These are phyloP conservation scores for Metschnikowia baotianmanensis DNA, from an alignment of 805 yeast species.

Conservation along the genomic window DNA sequence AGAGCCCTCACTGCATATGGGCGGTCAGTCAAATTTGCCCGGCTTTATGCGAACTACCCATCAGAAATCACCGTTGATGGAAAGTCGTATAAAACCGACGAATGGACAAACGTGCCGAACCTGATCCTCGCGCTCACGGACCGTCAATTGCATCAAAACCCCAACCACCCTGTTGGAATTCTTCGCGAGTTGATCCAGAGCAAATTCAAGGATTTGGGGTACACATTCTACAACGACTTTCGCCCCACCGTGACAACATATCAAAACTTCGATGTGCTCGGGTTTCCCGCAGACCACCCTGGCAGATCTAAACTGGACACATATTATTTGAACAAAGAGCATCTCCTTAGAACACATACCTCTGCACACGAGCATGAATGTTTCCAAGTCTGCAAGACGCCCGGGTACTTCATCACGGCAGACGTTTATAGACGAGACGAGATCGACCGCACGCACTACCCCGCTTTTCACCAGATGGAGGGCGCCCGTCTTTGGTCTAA, in stretches of 20 bases:
- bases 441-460: constrained; percentile 93
- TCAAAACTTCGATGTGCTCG: constrained; percentile 89
- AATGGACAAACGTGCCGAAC: constrained; percentile 83
- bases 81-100: constrained; percentile 56
- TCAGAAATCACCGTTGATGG: constrained; percentile 44
- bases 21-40: background rate
- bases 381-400: constrained; percentile 60
- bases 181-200: constrained; percentile 69
- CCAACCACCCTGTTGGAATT: constrained; percentile 87
- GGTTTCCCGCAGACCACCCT: constrained; percentile 89
- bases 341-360: constrained; percentile 86
- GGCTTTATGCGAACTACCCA: constrained; percentile 22
- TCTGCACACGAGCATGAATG: constrained; percentile 95
- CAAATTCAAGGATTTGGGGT: constrained; percentile 63
- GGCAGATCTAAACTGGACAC: constrained; percentile 93
- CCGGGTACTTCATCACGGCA: constrained; percentile 90
- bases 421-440: constrained; percentile 96
- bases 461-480: constrained; percentile 97
- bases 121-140: constrained; percentile 66
- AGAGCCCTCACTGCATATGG: background rate
- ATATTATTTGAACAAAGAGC: constrained; percentile 74
- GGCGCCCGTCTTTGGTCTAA: constrained; percentile 88
- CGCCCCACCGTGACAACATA: constrained; percentile 77
- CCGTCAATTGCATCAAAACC: constrained; percentile 69
- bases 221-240: constrained; percentile 76